Base-by-base conservation (phyloP, 2,329 filamentous ascomycete genomes). In the Aspergillus quadrilineatus region DNA sequence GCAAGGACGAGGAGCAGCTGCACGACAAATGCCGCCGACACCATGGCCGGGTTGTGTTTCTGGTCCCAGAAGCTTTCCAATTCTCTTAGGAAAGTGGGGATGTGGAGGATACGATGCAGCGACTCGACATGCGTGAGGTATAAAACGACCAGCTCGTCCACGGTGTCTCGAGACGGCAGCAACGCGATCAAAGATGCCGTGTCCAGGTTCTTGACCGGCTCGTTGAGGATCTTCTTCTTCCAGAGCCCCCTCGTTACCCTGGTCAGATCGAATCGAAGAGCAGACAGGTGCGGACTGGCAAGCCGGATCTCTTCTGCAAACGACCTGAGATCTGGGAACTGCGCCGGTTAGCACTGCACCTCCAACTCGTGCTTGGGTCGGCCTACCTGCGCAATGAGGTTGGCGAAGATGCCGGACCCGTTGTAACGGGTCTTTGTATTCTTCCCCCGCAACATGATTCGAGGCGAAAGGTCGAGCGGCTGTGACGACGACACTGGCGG, bases 351-450 rank as follows among this genome's bases (percentile, higher is more conserved):
- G 53, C 22, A 9, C 14, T 15, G 37, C 17, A 4, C 22, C 22
- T 8, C 14, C 2, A 39, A 1, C 9, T 29, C 17, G 22, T n/a
- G 32, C 2, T 10, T 12, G 4, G 22, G n/a, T 15, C 8, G 37
- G 14, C 9, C 29, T 65, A 76, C 74, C 68, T 77, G 71, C 5
- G 73, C 64, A 29, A 75, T 67, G 30, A 77, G 53, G 56, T 71
- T 75, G 30, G 72, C 70, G 54, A 72, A 67, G 30, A 75, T 75
- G 7, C 74, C 74, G 2, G 69, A 70, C 6, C 74, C 74, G 42
- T 70, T 73, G 54, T 73, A 77, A 1, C 74, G 71, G n/a, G 73
- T 75, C 56, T 67, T 70, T 1, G 72, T 75, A 52, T 75, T 73
- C 41, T 67, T 66, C 4, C 73, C 73, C 55, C 71, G 63, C 62